These are phyloP conservation scores for Coemansia sp. DNA, from an alignment of 192 early-diverging fungal species.

Conservation along the genomic window DNA sequence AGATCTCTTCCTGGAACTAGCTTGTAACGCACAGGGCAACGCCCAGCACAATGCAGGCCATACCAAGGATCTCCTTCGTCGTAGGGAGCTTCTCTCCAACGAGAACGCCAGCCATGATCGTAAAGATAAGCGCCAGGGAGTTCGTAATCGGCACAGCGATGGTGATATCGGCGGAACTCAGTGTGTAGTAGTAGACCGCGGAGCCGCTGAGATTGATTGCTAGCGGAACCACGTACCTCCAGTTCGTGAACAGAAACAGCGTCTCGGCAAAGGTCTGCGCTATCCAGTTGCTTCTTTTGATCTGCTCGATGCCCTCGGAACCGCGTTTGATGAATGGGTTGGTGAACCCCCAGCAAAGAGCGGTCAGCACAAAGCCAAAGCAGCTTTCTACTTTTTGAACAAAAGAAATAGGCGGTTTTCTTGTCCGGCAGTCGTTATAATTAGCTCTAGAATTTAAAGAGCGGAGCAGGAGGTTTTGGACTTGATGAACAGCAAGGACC, in stretches of 20 bases:
- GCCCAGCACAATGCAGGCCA: slow-evolving; percentile 67
- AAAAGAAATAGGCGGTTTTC: background rate
- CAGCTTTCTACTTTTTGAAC: slow-evolving; percentile 36
- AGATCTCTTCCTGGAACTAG: slow-evolving; percentile 4
- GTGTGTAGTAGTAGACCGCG: slow-evolving; percentile 88
- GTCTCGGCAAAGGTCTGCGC: slow-evolving; percentile 63
- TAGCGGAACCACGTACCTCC: slow-evolving; percentile 89
- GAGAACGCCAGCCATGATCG: slow-evolving; percentile 72
- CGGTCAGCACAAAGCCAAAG: slow-evolving; percentile 62
- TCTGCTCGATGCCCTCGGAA: slow-evolving; percentile 72
- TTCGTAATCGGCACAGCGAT: slow-evolving; percentile 92
- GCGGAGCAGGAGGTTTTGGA: too few relatives aligned
- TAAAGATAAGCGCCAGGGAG: slow-evolving; percentile 86
- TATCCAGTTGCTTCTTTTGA: slow-evolving; percentile 63
- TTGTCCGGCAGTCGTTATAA: background rate
- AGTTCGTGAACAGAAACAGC: slow-evolving; percentile 77
- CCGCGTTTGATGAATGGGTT: slow-evolving; percentile 96
- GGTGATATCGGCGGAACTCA: slow-evolving; percentile 81
- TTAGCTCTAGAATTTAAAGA: background rate
- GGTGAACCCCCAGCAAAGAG: slow-evolving; percentile 93
- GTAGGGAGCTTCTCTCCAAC: slow-evolving; percentile 78
- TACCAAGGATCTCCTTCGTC: slow-evolving; percentile 63
- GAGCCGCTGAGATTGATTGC: slow-evolving; percentile 90
- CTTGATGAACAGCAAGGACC: background rate
- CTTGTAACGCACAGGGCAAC: slow-evolving; percentile 65